A percentile compares a stretch with the other conserved stretches of the same genome.
Conservation (phyloP, 2,329 filamentous ascomycete species). For the Drechslera avenae region DNA sequence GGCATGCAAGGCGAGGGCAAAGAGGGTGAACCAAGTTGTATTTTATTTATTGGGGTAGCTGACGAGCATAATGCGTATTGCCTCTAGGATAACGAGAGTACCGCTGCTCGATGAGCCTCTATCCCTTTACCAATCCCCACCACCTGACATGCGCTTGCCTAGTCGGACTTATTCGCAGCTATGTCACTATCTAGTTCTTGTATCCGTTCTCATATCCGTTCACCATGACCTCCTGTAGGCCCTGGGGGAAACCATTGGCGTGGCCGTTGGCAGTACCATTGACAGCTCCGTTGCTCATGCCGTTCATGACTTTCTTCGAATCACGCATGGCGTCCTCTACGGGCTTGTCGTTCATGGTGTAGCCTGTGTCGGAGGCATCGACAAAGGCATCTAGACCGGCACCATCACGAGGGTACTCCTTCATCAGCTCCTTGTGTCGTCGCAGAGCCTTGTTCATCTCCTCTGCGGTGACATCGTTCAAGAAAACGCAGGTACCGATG, state of each 20-base stretch:
- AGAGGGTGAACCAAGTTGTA: not conserved
- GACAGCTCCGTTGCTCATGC: constrained; percentile 30
- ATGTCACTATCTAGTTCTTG: constrained; percentile 32
- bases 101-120: constrained; percentile 8
- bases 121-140: constrained; percentile 4
- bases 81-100: constrained; percentile 2
- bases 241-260: constrained; percentile 25
- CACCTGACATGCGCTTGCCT: constrained; percentile 12
- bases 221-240: constrained; percentile 33
- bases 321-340: constrained; percentile 39
- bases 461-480: constrained; percentile 68
- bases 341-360: constrained; percentile 55
- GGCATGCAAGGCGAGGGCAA: not conserved
- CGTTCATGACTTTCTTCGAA: constrained; percentile 29
- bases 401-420: constrained; percentile 66
- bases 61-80: constrained; percentile 4
- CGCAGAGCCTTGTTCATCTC: constrained; percentile 67
- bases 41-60: constrained; percentile 9
- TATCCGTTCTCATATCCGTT: constrained; percentile 41
- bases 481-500: constrained; percentile 68
- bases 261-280: constrained; percentile 29
- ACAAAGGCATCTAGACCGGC: constrained; percentile 72
- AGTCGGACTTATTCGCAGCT: constrained; percentile 19
- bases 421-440: constrained; percentile 68
- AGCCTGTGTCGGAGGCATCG: constrained; percentile 70